Evolutionary conservation across 2,329 filamentous ascomycete species (phyloP).

Genomic region (Lasiodiplodia theobromae): DNA sequence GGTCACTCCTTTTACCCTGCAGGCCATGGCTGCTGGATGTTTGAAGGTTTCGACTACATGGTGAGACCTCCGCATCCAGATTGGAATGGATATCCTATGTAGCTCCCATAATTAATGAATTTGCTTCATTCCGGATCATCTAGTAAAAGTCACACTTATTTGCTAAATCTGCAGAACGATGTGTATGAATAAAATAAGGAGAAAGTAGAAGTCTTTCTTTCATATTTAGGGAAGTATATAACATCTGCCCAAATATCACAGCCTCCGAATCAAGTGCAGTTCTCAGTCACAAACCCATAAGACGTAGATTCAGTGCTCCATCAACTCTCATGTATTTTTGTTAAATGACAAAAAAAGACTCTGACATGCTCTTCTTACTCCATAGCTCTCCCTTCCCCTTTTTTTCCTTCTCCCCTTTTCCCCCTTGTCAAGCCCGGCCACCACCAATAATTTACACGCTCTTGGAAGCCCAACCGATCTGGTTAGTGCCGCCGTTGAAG

Average conservation of each 20-base stretch:
- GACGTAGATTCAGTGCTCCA: too few relatives aligned
- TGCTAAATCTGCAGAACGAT: background rate
- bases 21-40: background rate
- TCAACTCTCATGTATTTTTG: too few relatives aligned
- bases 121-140: too few relatives aligned
- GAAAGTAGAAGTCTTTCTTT: too few relatives aligned
- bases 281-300: too few relatives aligned
- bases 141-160: too few relatives aligned
- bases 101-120: background rate
- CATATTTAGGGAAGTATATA: too few relatives aligned
- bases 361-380: too few relatives aligned
- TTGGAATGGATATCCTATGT: background rate
- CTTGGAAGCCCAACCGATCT: constrained; percentile 22
- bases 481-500: constrained; percentile 17
- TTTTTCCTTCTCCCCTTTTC: background rate
- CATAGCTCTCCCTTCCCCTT: background rate
- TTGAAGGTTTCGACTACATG: background rate
- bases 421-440: background rate
- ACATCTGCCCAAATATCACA: too few relatives aligned
- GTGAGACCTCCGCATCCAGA: background rate
- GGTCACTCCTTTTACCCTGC: background rate
- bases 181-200: too few relatives aligned
- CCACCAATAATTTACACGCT: background rate
- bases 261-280: too few relatives aligned
- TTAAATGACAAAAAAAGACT: too few relatives aligned